A percentile compares a stretch with the other conserved stretches of the same genome.
These are phyloP conservation scores for Chaetomium globosum DNA, from an alignment of 2,329 filamentous ascomycete species.

Conservation along the genomic window DNA sequence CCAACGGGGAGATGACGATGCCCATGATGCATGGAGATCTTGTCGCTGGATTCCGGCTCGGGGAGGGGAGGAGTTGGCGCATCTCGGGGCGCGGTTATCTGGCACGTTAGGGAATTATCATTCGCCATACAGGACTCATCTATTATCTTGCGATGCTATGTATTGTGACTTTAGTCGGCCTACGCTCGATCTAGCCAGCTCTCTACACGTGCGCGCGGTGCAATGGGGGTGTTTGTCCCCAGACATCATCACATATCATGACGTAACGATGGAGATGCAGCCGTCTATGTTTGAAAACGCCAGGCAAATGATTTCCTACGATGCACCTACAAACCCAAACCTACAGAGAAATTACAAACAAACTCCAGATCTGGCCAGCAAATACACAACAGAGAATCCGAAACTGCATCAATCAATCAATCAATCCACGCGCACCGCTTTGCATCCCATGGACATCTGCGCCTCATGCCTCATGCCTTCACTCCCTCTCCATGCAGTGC, in stretches of 20 bases:
- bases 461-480: slow-evolving; percentile 55
- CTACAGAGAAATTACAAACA: neutral
- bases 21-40: neutral
- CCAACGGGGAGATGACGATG: neutral
- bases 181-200: neutral
- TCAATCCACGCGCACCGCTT: slow-evolving; percentile 17
- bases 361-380: neutral
- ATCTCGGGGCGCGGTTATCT: slow-evolving; percentile 11
- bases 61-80: neutral
- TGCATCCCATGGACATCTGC: slow-evolving; percentile 10
- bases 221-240: neutral
- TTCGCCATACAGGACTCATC: neutral
- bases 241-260: neutral
- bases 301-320: neutral
- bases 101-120: neutral
- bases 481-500: slow-evolving; percentile 62
- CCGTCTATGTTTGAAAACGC: neutral
- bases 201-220: neutral
- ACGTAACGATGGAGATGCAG: neutral
- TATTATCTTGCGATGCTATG: neutral
- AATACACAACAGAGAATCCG: neutral
- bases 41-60: slow-evolving; percentile 11
- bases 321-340: slow-evolving; percentile 10
- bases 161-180: neutral
- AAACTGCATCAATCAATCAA: neutral